Base-by-base conservation (phyloP, 192 early-diverging fungal species). In the Pilaira anomala region DNA sequence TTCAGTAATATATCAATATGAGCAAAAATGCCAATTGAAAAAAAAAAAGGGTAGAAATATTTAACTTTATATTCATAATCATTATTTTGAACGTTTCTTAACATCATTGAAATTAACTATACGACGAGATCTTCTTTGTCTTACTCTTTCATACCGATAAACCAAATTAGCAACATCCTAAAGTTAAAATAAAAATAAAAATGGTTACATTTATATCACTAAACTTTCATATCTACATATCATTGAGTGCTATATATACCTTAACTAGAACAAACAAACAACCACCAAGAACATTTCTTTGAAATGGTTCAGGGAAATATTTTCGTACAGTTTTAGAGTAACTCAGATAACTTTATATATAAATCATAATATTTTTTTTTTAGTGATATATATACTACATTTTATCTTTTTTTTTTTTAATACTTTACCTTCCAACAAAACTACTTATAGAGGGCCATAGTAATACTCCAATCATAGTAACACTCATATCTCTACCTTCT, bases 381-480 rank as follows among this genome's bases (percentile, higher is more conserved):
- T 9, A 24, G 14, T 25, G 2, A 3, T 52, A 52, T 16, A 52
- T 14, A 12, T 52, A n/a, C n/a, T n/a, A n/a, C n/a, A n/a, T n/a
- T n/a, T n/a, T n/a, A n/a, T n/a, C n/a, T n/a, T n/a, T n/a, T n/a
- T n/a, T n/a, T n/a, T n/a, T n/a, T n/a, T n/a, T n/a, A n/a, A n/a
- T n/a, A n/a, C n/a, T n/a, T 24, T 40, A 58, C 56, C 56, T 12
- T 58, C 56, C 88, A 29, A 85, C 69, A 49, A 84, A 67, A 0
- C 84, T 80, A 19, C 84, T 84, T 16, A 87, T 83, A 3, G 77
- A 79, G 18, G 88, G 88, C 60, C 86, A 78, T 29, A 85, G 57
- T 8, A 90, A 62, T 12, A 86, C 86, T 42, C 86, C 84, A 7
- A 88, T 78, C 26, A 87, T 81, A 4, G 77, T 84, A 24, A 78